Base-by-base conservation (phyloP, 129 eudicot species). In the sunflower (Helianthus annuus) region DNA sequence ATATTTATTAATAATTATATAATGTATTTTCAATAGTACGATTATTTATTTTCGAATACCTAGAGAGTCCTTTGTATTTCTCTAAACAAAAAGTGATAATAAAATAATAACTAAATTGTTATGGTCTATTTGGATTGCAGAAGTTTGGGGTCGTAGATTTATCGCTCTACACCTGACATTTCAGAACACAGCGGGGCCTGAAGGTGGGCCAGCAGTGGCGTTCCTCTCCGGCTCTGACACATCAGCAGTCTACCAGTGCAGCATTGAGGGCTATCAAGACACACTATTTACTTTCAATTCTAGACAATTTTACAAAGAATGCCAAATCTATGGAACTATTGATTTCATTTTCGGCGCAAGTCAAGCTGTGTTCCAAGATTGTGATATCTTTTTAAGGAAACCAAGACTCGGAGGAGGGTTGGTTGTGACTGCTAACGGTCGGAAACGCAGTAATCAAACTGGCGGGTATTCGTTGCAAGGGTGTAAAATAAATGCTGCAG, bases 181-280 rank as follows among this genome's bases (percentile, higher is more conserved):
- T 52, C 48, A 44, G 19, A 80, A 80, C 73, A 75, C 77, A 6
- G 84, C 80, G 1, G 81, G 84, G n/a, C 84, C 84, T 0, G 8
- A 64, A 5, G 72, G 55, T 7, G 69, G 29, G 0, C 84, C 70
- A 70, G 77, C 81, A 9, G 38, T 80, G 60, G 84, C 84, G 3
- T 65, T 80, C 46, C 69, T 80, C 24, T 73, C 1, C 49, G 38
- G 11, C 39, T 80, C 77, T 4, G 80, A 80, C 65, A 67, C 39
- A 11, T 75, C 80, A 16, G 74, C 55, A 15, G 48, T 80, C 32
- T 80, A 75, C 16, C 69, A 1, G 24, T 80, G 84, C 48, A 66
- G 4, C 36, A 32, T 32, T 32, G 72, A 49, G 7, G 84, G 84
- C 9, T 75, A 80, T 55, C 84, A 80, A 75, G 80, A 80, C 61